Evolutionary conservation across 192 early-diverging fungal genomes (phyloP), one percentile per base, ranked within the genome.

Genomic region (Neocallimastix lanati): DNA sequence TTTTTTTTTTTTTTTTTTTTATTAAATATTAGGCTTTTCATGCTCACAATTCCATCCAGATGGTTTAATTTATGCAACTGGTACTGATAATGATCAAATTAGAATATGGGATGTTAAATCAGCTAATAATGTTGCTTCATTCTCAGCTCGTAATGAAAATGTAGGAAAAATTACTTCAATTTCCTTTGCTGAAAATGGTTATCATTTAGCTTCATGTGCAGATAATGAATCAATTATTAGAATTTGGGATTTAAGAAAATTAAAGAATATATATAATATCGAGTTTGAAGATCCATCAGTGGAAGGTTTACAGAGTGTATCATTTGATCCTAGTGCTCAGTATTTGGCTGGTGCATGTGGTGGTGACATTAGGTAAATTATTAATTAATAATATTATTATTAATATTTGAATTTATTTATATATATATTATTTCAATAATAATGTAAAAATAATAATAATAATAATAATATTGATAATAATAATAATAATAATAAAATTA

Each of bases 181-280:
- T 82, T 84, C 92, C 18, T 97, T 99, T 82, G 92, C 92, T 77
- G 96, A 97, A 79, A 97, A 97, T 84, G 97, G 97, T 40, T 98
- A 97, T 84, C 87, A 93, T 81, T 88, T 99, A 81, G 95, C 93
- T 16, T 92, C 96, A 27, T 87, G 87, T 29, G 87, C 90, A 0
- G 88, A 90, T 78, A 89, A 89, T 40, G 85, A 88, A n/a, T 80
- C 76, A 16, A 81, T 91, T 28, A 94, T 96, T 11, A 91, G 91
- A 78, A 83, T 97, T 77, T 99, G 97, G 97, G 96, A 99, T 87
- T 87, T 99, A 78, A 89, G 97, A 81, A 99, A 96, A 76, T 87
- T 96, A 40, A 86, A 86, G 76, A 86, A 89, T 79, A 85, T 91
- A 78, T 87, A 94, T 76, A 91, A 87, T 35, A 83, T 95, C 29